phyloP scores from a whole-genome alignment of 2,329 filamentous ascomycete genomes.

The Fusarium floridanum region DNA sequence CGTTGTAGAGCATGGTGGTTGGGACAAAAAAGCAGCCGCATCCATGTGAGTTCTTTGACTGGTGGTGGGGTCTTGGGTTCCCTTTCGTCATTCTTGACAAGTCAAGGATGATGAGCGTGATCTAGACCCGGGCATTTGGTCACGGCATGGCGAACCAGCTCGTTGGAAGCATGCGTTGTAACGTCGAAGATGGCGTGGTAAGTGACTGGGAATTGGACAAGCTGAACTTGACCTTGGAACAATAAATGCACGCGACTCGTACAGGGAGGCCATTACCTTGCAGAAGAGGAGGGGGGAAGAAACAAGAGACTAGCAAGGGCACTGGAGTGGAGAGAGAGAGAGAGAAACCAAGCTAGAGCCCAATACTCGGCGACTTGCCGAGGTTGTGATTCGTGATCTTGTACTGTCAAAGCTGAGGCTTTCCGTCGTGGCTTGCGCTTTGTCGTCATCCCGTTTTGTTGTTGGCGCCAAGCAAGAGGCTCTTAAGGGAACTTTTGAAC shows the following conservation, averaged over 20 bases:
- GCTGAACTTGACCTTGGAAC: not conserved
- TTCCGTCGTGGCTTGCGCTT: not conserved
- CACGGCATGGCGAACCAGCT: not conserved
- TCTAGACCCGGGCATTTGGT: conserved; percentile 1
- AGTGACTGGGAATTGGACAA: not conserved
- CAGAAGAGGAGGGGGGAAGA: not conserved
- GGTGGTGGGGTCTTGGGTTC: not conserved
- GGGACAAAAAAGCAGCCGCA: conserved; percentile 7
- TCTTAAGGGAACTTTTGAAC: conserved; percentile 1
- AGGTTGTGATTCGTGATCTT: conserved; percentile 9
- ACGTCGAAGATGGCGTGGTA: not conserved
- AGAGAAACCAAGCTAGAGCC: not conserved
- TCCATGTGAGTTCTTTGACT: conserved; percentile 1
- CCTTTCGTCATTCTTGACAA: not conserved
- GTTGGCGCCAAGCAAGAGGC: conserved; percentile 7
- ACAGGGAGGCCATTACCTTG: conserved; percentile 2
- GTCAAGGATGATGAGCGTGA: conserved; percentile 3
- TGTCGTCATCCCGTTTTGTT: not conserved
- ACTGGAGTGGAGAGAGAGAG: not conserved
- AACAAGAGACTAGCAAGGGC: conserved; percentile 4
- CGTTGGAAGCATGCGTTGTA: conserved; percentile 2
- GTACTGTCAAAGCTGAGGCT: not conserved
- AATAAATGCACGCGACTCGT: not conserved
- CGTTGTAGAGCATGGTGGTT: not conserved
- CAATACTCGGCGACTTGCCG: conserved; percentile 6